Base-by-base conservation (phyloP, 176 grass and related monocot species). In the Saccharum spontaneum region DNA sequence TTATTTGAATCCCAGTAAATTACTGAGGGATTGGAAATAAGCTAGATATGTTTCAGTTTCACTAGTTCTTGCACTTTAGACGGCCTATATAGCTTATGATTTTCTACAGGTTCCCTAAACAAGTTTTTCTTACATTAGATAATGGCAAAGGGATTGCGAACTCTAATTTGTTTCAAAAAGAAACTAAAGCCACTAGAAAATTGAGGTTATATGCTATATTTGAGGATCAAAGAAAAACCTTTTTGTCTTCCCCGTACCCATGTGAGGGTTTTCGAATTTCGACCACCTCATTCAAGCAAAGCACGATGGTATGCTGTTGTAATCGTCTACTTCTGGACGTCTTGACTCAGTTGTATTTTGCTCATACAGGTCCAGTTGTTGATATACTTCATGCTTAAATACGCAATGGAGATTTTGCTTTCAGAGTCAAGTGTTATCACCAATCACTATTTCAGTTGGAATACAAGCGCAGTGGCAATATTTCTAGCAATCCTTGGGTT, bases 321-420 rank as follows among this genome's bases (percentile, higher is more conserved):
- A 69, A 45, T 49, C 20, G 40, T 78, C 71, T 36, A 38, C 24
- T 75, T 44, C 2, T 79, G 23, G 11, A 75, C n/a, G 45, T 79
- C 14, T 79, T 68, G 46, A 83, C 38, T 34, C 38, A 69, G 49
- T 8, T 41, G 14, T 64, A 40, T 14, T 87, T 84, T 80, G 41
- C 62, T 67, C 18, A 39, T 88, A 41, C 76, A 99, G 97, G 97
- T 99, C 76, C 97, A 96, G 67, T 71, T 99, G 64, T 86, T 99
- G 76, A 99, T 94, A 87, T 99, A 99, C 75, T 99, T 99, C 86
- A 99, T 99, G 97, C 93, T 99, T 79, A 99, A 99, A 84, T 99
- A 95, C 14, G 93, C 97, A 2, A 99, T 99, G 97, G 97, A 99
- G 86, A 94, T 99, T 84, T 85, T 96, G 84, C 90, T 99, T 78